Base-by-base conservation (phyloP, 805 yeast genomes). In the Starmerella ratchasimensis region DNA sequence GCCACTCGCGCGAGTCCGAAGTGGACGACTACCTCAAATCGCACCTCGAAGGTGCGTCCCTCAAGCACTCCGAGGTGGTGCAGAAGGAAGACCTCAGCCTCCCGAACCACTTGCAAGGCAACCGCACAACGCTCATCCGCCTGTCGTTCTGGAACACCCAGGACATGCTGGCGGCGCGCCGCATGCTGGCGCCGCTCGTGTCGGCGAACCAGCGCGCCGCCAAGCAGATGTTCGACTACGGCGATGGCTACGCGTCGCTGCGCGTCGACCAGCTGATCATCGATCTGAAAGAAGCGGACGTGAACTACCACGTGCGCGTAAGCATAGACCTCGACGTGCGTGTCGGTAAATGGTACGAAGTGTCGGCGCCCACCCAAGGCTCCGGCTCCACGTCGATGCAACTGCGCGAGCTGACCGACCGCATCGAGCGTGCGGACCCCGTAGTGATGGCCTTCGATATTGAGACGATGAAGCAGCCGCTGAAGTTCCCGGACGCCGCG, bases 401-500 rank as follows among this genome's bases (percentile, higher is more conserved):
- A 4, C 57, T 80, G 20, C 64, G 61, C 14, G 84, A 77, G 51
- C 71, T 76, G 42, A 63, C 68, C 14, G 83, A 80, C 23, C 76
- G 79, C 49, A 76, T 86, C 34, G 93, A 93, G 27, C 93, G 93
- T 60, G 94, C 98, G 3, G 98, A 90, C 56, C 97, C 97, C 0
- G 95, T 90, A 15, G 88, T 93, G 1, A 57, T 90, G 53, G 98
- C 98, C 0, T 90, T 82, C 55, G 99, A 90, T 68, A 90, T 90
- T 38, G 99, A 90, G 64, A 90, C 99, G 1, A 83, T 96, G 11
- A 90, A 90, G 56, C 83, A 93, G 10, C 97, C 97, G 2, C 67
- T 90, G 43, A 93, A 90, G 56, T 90, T 90, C 49, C 99, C 99
- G 0, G 98, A 83, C 51, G 71, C 95, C 5, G 66, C 78, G 9